Percentiles rank a stretch among this genome's conserved stretches.
Conservation (phyloP, 2,329 filamentous ascomycete species). For the Exophiala phaeomuriformis region DNA sequence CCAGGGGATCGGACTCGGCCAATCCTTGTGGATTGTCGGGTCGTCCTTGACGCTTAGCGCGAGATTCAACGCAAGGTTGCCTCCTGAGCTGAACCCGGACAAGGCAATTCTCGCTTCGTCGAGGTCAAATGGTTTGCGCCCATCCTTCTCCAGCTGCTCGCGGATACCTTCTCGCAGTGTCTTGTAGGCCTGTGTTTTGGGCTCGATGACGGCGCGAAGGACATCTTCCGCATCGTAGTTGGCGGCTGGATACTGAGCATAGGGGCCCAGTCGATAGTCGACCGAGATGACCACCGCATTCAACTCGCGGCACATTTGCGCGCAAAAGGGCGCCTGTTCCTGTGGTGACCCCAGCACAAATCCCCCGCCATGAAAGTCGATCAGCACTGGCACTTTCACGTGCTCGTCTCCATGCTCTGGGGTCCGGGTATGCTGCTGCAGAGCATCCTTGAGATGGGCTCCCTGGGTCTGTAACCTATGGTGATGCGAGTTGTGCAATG, state of each 20-base stretch:
- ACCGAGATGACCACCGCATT: conserved; percentile 39
- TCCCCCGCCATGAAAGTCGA: conserved; percentile 27
- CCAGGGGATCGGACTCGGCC: conserved; percentile 19
- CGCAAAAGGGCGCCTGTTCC: conserved; percentile 40
- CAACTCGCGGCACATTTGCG: conserved; percentile 40
- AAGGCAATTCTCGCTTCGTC: conserved; percentile 38
- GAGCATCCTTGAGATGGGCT: conserved; percentile 13
- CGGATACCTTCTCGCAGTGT: conserved; percentile 21
- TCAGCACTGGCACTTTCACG: conserved; percentile 21
- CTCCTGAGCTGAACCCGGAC: conserved; percentile 42
- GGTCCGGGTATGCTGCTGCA: conserved; percentile 1
- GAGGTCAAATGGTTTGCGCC: conserved; percentile 13
- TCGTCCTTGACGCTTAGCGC: conserved; percentile 21
- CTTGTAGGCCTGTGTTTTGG: conserved; percentile 12
- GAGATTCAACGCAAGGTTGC: conserved; percentile 39
- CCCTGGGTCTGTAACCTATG: conserved; percentile 3
- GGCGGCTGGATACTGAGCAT: conserved; percentile 42
- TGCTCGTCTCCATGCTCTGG: conserved; percentile 3
- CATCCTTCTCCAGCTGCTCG: conserved; percentile 14
- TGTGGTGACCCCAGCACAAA: conserved; percentile 26
- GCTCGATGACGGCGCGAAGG: conserved; percentile 37
- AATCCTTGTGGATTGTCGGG: conserved; percentile 14
- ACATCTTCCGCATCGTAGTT: conserved; percentile 44
- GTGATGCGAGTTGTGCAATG: conserved; percentile 11
- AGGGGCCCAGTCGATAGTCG: conserved; percentile 44